phyloP scores from a whole-genome alignment of 495 filamentous ascomycete genomes.

The Rostrohypoxylon terebratum region DNA sequence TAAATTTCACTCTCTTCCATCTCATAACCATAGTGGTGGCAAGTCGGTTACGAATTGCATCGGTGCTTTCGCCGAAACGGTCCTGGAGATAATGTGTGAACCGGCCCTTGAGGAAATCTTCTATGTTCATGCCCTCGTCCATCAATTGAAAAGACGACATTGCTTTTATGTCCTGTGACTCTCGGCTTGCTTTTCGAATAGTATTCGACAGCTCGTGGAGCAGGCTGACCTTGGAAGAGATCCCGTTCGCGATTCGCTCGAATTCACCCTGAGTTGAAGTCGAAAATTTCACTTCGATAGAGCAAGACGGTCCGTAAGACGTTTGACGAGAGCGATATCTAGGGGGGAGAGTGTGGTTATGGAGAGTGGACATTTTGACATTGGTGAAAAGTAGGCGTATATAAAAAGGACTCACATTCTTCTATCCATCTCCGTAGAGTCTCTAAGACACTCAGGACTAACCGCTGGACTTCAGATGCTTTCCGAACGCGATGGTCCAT shows the following conservation, averaged over 20 bases:
- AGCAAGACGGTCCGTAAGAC: neutral
- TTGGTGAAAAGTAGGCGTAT: neutral
- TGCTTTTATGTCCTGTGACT: constrained; percentile 12
- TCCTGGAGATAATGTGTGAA: neutral
- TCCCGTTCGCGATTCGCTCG: neutral
- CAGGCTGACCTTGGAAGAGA: neutral
- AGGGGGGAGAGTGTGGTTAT: neutral
- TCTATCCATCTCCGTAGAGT: neutral
- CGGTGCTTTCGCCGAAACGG: neutral
- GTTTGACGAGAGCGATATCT: constrained; percentile 3
- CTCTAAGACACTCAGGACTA: constrained; percentile 7
- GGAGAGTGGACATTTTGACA: neutral
- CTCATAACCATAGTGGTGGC: neutral
- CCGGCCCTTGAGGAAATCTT: constrained; percentile 5
- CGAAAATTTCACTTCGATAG: neutral
- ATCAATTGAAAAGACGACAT: constrained; percentile 3
- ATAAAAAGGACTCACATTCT: constrained; percentile 2
- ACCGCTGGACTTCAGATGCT: constrained; percentile 7
- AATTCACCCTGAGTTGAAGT: neutral
- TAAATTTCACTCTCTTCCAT: constrained; percentile 3
- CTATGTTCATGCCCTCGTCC: constrained; percentile 17
- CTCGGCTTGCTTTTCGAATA: constrained; percentile 25
- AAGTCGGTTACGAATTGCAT: constrained; percentile 2
- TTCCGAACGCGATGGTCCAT: constrained; percentile 15
- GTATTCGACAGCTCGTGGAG: constrained; percentile 27